phyloP scores from a whole-genome alignment of 2,329 filamentous ascomycete genomes.

The Hortaea sp. region DNA sequence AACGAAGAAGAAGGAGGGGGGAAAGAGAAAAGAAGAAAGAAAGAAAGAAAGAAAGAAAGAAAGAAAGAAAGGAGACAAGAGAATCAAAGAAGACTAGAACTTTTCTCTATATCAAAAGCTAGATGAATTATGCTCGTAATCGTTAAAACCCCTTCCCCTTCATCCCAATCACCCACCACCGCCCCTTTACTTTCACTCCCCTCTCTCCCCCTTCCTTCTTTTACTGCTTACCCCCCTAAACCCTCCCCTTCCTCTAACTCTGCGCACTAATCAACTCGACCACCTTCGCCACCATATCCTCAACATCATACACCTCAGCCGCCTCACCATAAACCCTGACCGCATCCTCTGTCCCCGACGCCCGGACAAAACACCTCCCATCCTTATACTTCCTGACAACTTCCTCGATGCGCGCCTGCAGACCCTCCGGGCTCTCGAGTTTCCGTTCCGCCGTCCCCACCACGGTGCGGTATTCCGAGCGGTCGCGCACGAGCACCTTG shows the following conservation, averaged over 20 bases:
- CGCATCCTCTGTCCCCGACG: slow-evolving; percentile 90
- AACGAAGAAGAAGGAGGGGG: too few relatives aligned
- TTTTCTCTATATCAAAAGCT: too few relatives aligned
- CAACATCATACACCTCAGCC: slow-evolving; percentile 75
- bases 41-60: too few relatives aligned
- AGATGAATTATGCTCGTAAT: too few relatives aligned
- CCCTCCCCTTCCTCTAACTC: background rate
- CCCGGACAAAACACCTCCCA: slow-evolving; percentile 81
- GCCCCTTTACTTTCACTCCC: too few relatives aligned
- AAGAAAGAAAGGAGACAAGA: too few relatives aligned
- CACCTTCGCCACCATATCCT: slow-evolving; percentile 50
- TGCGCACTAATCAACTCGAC: background rate
- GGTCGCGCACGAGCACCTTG: slow-evolving; percentile 78
- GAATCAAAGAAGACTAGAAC: too few relatives aligned
- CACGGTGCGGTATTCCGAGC: slow-evolving; percentile 80
- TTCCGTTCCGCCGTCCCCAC: slow-evolving; percentile 71
- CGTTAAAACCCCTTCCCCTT: too few relatives aligned
- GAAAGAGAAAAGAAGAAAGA: too few relatives aligned
- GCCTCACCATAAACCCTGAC: slow-evolving; percentile 95
- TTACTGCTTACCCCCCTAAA: too few relatives aligned
- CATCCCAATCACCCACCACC: too few relatives aligned
- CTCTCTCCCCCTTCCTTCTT: too few relatives aligned
- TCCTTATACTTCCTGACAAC: slow-evolving; percentile 84
- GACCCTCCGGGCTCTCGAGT: slow-evolving; percentile 66
- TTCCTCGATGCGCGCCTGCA: slow-evolving; percentile 78